Percentiles rank a stretch among this genome's conserved stretches.
Evolutionary conservation across 257 asterid genomes (phyloP).

Genomic region (Solanum lycopersicoides): DNA sequence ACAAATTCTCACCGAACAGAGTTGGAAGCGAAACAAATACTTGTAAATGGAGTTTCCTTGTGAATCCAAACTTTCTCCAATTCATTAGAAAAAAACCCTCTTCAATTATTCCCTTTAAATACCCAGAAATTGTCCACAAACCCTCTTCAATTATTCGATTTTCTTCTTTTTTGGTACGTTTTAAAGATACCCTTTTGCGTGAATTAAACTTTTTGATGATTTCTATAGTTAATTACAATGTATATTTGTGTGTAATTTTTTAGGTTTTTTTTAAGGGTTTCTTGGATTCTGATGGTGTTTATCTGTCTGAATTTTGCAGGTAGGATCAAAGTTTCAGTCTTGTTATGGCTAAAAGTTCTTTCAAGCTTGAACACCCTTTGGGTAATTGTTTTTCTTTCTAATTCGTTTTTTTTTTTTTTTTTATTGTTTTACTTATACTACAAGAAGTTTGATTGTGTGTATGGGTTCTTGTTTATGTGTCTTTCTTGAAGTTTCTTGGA

Average conservation of each 20-base stretch:
- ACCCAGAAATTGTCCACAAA: not conserved
- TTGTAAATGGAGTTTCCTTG: slow-evolving; percentile 2
- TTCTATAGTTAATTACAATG: not conserved
- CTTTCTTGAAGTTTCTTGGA: not conserved
- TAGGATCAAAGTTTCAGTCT: slow-evolving; percentile 15
- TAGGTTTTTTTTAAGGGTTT: not conserved
- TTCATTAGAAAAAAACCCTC: not conserved
- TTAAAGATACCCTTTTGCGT: slow-evolving; percentile 1
- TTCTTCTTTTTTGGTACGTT: not conserved
- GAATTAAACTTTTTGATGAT: not conserved
- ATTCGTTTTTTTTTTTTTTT: not conserved
- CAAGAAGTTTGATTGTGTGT: not conserved
- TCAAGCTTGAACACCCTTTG: slow-evolving; percentile 40
- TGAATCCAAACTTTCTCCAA: not conserved
- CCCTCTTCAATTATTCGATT: not conserved
- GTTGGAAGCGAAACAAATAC: not conserved
- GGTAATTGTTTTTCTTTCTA: slow-evolving; percentile 16
- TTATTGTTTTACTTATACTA: not conserved
- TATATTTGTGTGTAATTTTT: not conserved
- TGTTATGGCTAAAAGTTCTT: slow-evolving; percentile 43
- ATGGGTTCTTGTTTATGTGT: not conserved
- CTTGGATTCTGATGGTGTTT: slow-evolving; percentile 21
- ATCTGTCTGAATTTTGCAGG: slow-evolving; percentile 32
- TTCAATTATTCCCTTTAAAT: not conserved
- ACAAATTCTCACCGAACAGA: not conserved